Conservation (phyloP, 768 basidiomycete species). For the Naganishia onofrii region DNA sequence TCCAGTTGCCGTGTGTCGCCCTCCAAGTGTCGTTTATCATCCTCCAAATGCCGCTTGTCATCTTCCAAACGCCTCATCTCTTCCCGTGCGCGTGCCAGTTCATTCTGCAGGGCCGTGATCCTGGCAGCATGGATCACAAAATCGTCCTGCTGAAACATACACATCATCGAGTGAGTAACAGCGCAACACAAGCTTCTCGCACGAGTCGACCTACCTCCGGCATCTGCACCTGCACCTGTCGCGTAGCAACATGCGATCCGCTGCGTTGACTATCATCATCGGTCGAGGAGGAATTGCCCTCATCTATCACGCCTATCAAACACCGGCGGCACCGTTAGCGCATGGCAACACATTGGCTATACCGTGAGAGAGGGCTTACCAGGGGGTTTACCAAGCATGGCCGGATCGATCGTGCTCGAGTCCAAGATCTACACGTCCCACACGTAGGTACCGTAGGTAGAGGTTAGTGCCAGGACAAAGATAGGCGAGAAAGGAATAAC, state of each 20-base stretch:
- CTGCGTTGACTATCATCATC: conserved; percentile 13
- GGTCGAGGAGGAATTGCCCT: neutral
- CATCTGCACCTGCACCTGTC: neutral
- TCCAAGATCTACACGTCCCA: neutral
- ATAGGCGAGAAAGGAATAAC: neutral
- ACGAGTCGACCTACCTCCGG: neutral
- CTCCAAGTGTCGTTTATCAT: neutral
- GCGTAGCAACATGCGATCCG: neutral
- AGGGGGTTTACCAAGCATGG: conserved; percentile 12
- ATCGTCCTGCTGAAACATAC: neutral
- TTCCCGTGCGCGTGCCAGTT: neutral
- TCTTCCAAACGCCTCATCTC: neutral
- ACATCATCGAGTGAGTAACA: neutral
- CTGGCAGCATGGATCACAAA: neutral
- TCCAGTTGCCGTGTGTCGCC: neutral
- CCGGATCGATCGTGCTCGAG: conserved; percentile 3
- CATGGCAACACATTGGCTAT: neutral
- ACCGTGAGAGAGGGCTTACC: neutral
- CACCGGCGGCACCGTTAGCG: too few relatives aligned
- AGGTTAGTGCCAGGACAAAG: neutral
- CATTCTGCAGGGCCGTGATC: neutral
- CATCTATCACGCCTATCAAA: neutral
- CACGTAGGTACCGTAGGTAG: too few relatives aligned
- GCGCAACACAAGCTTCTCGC: neutral
- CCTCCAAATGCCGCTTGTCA: neutral